Evolutionary conservation across 768 basidiomycete genomes (phyloP), one percentile per base, ranked within the genome.

Genomic region (Tricholoma bakamatsutake): DNA sequence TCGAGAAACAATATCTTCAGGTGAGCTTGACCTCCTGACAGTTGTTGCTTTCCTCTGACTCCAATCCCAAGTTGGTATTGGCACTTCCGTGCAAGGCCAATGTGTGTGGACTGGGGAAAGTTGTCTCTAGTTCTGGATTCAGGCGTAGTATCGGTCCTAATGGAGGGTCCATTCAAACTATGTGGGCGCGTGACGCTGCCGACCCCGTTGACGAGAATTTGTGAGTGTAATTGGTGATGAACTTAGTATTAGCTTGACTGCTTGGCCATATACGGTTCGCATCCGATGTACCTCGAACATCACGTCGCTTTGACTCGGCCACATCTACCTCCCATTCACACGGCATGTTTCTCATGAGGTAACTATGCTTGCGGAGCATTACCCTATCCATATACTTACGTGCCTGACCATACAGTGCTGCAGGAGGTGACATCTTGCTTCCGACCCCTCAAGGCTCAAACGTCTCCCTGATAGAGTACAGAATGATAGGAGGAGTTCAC

Each of bases 1-100:
- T 55, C 80, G 88, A 91, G 61, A 82, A 91, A 58, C 85, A 86
- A 62, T 91, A 90, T 64, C 76, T 92, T 18, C 87, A 90, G 77
- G 81, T 82, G 55, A 49, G 30, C 10, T 1, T 15, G 28, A 21
- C 30, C 8, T 8, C 18, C 1, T 30, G n/a, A n/a, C 17, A 33
- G 39, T 28, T 18, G 6, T 30, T 49, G 15, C 21, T 50, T 39
- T 37, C 28, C 28, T 30, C 43, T 13, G 7, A 17, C 40, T 18
- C 33, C 4, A n/a, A 4, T 42, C 40, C 21, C 1, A 57, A 84
- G 83, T 59, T 92, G 17, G 72, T 87, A 0, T 87, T 87, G 3
- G 78, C 84, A 0, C 71, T 92, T 1, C 87, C 89, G 0, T 65
- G 77, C 6, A 74, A 77, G 34, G 78, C 88, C 2, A 90, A 91